Base-by-base conservation (phyloP, 2,329 filamentous ascomycete species). In the Hawksworthiomyces lignivorus region DNA sequence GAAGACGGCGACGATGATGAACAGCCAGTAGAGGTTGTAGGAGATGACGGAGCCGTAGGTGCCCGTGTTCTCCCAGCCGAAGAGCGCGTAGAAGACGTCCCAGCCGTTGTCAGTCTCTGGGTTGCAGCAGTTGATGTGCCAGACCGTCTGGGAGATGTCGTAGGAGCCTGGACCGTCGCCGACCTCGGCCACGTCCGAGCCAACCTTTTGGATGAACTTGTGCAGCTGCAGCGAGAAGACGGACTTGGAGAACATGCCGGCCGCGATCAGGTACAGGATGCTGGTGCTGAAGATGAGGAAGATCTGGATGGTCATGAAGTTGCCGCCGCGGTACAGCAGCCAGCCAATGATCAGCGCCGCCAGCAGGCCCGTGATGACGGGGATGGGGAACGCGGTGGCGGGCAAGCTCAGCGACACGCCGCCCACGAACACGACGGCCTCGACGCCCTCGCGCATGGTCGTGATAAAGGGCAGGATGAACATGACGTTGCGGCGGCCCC, bases 11-110 rank as follows among this genome's bases (percentile, higher is more conserved):
- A 43, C 20, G 24, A 77, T 87, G 50, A 87, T 71, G 8, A 68
- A 69, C 38, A 92, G 63, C 88, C 87, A 95, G 67, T 94, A 94
- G 14, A 90, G 45, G 58, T 92, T 94, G 66, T 94, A 94, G 1
- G 84, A 80, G 48, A 94, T 79, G 49, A 94, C 83, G 1, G 85
- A 89, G 39, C 87, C 87, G 54, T 90, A 88, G 2, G 87, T 94
- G 5, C 85, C 88, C 11, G 84, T 87, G 65, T 94, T 94, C 47
- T 80, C 76, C 88, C 88, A 95, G 45, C 88, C 87, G 10, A 94
- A 70, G 40, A 94, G 71, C 45, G 85, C 80, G 54, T 94, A 90
- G 70, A 94, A 87, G 50, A 94, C 79, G 42, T 85, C 86, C 87
- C 87, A 94, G 33, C 84, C 85, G 21, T 84, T 82, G 48, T 86